Base-by-base conservation (phyloP, 352 stramenopile genomes). In the Phytophthora macrochlamydospora region DNA sequence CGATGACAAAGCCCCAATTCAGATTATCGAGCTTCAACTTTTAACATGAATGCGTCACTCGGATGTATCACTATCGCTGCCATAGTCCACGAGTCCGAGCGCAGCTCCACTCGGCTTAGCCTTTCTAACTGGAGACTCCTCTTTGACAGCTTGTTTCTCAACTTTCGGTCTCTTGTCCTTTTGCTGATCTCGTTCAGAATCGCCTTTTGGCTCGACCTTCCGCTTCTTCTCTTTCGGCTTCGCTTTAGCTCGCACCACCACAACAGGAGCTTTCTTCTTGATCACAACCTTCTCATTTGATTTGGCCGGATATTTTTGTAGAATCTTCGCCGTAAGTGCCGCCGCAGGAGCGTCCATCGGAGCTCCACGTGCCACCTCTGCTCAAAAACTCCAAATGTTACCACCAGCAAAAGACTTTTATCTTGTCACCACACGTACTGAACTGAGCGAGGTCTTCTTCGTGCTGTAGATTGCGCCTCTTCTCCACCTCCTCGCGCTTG, bases 391-490 rank as follows among this genome's bases (percentile, higher is more conserved):
- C 18, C 38, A 38, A 8, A 38, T 0, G 13, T 28, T 49, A 29
- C 35, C 24, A 18, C 28, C 14, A 18, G 35, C 30, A 12, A 7
- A 29, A 45, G 12, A 18, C 37, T 14, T 24, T 5, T 59, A 14
- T 38, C 6, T 8, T 44, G 11, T 29, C 1, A 32, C 4, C 12
- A 49, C 30, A 69, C 82, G 59, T 83, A 94, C 85, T 46, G 43
- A 92, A 95, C 56, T 83, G 67, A 3, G 79, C 84, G 13, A 90
- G 69, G 59, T 96, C 88, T 18, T 91, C 76, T 18, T 94, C 74
- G 51, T 94, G 78, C 59, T 93, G 88, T 12, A 76, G 70, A 51
- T 90, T 81, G 30, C 83, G 74, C 14, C 77, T 73, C 53, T 78
- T 71, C 35, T 87, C 51, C 5, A 76, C 63, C 38, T 86, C 77